These are phyloP conservation scores for Echium plantagineum DNA, from an alignment of 257 asterid genomes.

Conservation along the genomic window DNA sequence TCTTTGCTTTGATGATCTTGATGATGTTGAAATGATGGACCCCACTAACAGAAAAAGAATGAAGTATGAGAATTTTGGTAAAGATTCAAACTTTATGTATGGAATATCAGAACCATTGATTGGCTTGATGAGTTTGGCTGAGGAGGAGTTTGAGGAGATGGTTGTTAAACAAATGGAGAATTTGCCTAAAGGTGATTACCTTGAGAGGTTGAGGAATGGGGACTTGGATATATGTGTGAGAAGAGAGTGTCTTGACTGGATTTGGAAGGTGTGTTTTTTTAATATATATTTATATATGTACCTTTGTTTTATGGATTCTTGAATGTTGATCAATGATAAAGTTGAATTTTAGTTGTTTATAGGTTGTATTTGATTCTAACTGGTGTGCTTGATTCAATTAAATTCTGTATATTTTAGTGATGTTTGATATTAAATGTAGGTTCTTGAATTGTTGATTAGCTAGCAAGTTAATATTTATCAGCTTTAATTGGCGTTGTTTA, in stretches of 20 bases:
- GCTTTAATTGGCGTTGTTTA: no score
- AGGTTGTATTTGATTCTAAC: constrained; percentile 1
- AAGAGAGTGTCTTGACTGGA: constrained; percentile 71
- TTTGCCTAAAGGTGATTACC: constrained; percentile 54
- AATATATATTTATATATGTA: background rate
- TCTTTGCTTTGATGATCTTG: constrained; percentile 37
- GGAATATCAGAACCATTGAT: constrained; percentile 35
- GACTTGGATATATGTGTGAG: constrained; percentile 53
- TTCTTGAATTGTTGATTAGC: background rate
- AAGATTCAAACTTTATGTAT: constrained; percentile 20
- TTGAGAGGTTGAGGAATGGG: constrained; percentile 58
- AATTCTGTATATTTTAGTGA: background rate
- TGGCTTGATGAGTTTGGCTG: constrained; percentile 29
- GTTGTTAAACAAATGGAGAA: constrained; percentile 36
- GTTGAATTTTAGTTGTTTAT: background rate
- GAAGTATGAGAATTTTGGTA: constrained; percentile 18
- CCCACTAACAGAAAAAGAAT: constrained; percentile 13
- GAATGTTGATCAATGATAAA: background rate
- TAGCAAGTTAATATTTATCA: no score
- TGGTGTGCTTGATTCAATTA: constrained; percentile 7
- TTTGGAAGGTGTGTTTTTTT: constrained; percentile 46
- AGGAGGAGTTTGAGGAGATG: constrained; percentile 44
- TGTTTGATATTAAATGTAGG: constrained; percentile 1
- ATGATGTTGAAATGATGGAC: background rate
- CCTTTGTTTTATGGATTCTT: constrained; percentile 6